phyloP scores from a whole-genome alignment of 352 stramenopile species.

The Phytophthora uliginosa region DNA sequence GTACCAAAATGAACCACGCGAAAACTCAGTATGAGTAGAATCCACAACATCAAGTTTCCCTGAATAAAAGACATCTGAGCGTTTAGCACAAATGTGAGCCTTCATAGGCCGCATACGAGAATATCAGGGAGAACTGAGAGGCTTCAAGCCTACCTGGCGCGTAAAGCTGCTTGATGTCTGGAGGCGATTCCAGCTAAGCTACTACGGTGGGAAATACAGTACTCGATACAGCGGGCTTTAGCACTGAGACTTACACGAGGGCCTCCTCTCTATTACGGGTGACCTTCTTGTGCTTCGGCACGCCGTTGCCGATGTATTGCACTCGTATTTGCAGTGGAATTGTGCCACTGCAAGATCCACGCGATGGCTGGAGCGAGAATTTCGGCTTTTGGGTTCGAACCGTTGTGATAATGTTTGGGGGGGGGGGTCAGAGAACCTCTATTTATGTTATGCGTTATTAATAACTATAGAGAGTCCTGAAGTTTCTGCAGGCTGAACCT shows the following conservation, averaged over 20 bases:
- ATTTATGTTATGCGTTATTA: neutral
- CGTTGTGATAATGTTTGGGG: neutral
- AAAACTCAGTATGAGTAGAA: neutral
- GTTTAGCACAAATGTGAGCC: neutral
- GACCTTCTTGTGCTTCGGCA: neutral
- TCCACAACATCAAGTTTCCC: constrained; percentile 1
- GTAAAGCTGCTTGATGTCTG: neutral
- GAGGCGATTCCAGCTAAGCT: constrained; percentile 9
- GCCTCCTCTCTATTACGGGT: neutral
- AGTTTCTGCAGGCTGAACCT: neutral
- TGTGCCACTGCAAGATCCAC: neutral
- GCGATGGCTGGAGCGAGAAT: neutral
- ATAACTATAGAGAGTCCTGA: neutral
- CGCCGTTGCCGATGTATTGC: neutral
- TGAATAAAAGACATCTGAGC: neutral
- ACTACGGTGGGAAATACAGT: neutral
- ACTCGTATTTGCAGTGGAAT: neutral
- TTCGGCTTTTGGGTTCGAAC: neutral
- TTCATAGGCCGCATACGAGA: no score
- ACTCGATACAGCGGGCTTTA: constrained; percentile 3
- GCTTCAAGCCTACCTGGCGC: neutral
- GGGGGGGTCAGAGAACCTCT: neutral
- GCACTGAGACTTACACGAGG: constrained; percentile 11
- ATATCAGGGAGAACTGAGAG: no score
- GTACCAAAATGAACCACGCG: constrained; percentile 4